A percentile compares a stretch with the other conserved stretches of the same genome.
Conservation (phyloP, 352 stramenopile genomes). For the Elongisporangium prolatum region DNA sequence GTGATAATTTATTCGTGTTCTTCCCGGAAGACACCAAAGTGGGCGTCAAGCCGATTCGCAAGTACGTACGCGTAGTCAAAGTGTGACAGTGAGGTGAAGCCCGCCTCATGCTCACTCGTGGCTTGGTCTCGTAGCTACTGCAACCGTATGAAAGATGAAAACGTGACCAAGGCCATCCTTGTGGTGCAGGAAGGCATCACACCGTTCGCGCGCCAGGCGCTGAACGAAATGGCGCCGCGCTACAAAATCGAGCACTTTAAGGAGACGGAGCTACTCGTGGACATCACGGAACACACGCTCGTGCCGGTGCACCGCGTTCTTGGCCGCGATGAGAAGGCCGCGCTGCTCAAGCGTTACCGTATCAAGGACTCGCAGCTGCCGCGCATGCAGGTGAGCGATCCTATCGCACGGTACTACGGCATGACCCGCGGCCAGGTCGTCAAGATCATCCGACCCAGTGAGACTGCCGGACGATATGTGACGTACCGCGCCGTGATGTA, state of each 20-base stretch:
- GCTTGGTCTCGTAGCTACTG: conserved; percentile 43
- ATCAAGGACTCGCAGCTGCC: conserved; percentile 99
- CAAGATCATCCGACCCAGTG: conserved; percentile 99
- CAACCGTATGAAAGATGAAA: conserved; percentile 97
- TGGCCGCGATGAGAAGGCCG: conserved; percentile 94
- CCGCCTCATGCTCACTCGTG: not conserved
- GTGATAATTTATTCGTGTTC: conserved; percentile 98
- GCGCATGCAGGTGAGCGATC: conserved; percentile 98
- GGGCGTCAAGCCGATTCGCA: conserved; percentile 95
- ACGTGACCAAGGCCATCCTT: conserved; percentile 97
- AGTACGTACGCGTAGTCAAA: too few species aligned
- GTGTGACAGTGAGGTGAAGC: not conserved
- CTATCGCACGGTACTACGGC: conserved; percentile 96
- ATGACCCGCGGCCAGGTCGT: conserved; percentile 98
- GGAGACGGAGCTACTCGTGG: conserved; percentile 98
- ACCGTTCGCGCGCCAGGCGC: conserved; percentile 95
- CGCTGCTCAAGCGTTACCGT: conserved; percentile 98
- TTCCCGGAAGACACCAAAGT: conserved; percentile 99
- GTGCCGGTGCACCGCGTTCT: conserved; percentile 98
- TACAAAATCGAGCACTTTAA: conserved; percentile 98
- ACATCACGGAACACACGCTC: conserved; percentile 99
- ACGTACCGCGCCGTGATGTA: conserved; percentile 99
- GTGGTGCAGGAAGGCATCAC: conserved; percentile 96
- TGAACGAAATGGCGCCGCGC: conserved; percentile 92
- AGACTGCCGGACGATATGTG: conserved; percentile 99